A percentile compares a stretch with the other conserved stretches of the same genome.
Evolutionary conservation across 768 basidiomycete species (phyloP).

Genomic region (Calocybe cyanea): DNA sequence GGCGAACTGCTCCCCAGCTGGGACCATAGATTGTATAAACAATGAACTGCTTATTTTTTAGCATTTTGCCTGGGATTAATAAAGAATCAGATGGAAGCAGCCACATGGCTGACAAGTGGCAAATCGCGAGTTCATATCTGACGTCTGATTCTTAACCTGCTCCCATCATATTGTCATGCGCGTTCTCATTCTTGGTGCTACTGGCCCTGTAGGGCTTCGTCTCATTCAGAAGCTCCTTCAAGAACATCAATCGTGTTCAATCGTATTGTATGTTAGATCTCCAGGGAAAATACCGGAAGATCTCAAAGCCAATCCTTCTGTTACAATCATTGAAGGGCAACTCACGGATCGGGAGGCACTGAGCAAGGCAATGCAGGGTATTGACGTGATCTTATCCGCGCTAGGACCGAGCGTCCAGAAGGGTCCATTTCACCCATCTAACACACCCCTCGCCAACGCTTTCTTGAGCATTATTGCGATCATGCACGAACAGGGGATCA

Average conservation of each 20-base stretch:
- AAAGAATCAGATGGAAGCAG: background rate
- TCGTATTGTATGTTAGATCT: constrained; percentile 62
- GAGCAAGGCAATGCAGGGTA: constrained; percentile 48
- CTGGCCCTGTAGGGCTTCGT: constrained; percentile 56
- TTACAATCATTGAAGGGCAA: constrained; percentile 51
- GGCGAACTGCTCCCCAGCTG: constrained; percentile 28
- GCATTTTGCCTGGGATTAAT: too few relatives aligned
- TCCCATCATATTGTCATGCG: constrained; percentile 26
- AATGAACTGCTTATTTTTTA: too few relatives aligned
- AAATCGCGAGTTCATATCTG: background rate
- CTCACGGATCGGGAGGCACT: constrained; percentile 50
- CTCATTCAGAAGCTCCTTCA: constrained; percentile 54
- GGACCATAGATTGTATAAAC: background rate
- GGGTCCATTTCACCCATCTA: constrained; percentile 36
- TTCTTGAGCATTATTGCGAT: constrained; percentile 52
- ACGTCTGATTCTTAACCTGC: background rate
- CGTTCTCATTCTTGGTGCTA: constrained; percentile 67
- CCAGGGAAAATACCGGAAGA: constrained; percentile 59
- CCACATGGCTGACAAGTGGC: background rate
- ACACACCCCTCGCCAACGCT: constrained; percentile 59
- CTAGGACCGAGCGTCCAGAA: constrained; percentile 47
- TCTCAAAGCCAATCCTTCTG: constrained; percentile 36
- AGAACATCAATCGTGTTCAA: constrained; percentile 29
- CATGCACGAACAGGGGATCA: constrained; percentile 51
- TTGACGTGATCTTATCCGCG: constrained; percentile 62